A percentile compares a stretch with the other conserved stretches of the same genome.
Conservation (phyloP, 441 rosid genomes). For the Jatropha multifida region DNA sequence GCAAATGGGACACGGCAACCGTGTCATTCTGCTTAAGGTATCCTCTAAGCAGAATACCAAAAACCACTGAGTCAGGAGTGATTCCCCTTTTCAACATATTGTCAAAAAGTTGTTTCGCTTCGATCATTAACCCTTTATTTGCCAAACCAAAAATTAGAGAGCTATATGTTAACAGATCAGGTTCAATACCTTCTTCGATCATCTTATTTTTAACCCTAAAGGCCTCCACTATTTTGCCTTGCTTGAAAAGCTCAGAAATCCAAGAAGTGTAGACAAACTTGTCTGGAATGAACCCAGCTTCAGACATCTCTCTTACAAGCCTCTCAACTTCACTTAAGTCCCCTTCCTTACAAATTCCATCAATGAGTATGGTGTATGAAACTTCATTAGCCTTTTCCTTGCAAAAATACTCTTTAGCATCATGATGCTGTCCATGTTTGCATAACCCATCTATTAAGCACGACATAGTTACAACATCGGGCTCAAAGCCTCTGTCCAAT, state of each 20-base stretch:
- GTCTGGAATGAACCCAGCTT: constrained; percentile 13
- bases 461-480: constrained; percentile 14
- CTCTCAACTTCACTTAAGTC: constrained; percentile 17
- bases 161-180: constrained; percentile 1
- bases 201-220: constrained; percentile 16
- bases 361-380: constrained; percentile 7
- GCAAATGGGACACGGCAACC: constrained; percentile 6
- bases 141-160: constrained; percentile 22
- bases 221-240: constrained; percentile 15
- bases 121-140: constrained; percentile 13
- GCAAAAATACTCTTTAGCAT: constrained; percentile 13
- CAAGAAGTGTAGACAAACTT: constrained; percentile 17
- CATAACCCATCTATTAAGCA: constrained; percentile 16
- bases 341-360: constrained; percentile 18
- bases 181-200: constrained; percentile 15
- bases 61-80: constrained; percentile 3
- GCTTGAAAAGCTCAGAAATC: constrained; percentile 13
- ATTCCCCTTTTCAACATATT: constrained; percentile 14
- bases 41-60: constrained; percentile 11
- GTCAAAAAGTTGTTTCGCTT: constrained; percentile 15
- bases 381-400: constrained; percentile 21
- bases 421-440: constrained; percentile 2
- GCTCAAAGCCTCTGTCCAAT: constrained; percentile 15
- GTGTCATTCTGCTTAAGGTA: constrained; percentile 12
- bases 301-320: constrained; percentile 9